A percentile compares a stretch with the other conserved stretches of the same genome.
These are phyloP conservation scores for Ampelomyces quisqualis DNA, from an alignment of 2,329 filamentous ascomycete genomes.

Conservation along the genomic window DNA sequence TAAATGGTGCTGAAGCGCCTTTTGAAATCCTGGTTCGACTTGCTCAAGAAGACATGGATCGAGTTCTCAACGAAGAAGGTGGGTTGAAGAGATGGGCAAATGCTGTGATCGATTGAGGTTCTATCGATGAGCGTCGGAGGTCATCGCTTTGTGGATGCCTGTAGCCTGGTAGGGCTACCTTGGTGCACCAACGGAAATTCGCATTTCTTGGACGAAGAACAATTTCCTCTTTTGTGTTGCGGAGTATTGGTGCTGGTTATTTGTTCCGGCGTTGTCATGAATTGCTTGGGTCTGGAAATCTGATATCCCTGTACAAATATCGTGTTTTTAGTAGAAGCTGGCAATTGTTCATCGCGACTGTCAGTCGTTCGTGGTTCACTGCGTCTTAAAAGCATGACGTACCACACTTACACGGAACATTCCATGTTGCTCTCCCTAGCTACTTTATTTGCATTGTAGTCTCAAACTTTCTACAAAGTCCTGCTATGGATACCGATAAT, in stretches of 20 bases:
- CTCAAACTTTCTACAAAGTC: neutral
- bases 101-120: constrained; percentile 29
- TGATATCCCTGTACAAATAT: constrained; percentile 44
- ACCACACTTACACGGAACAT: neutral
- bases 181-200: constrained; percentile 15
- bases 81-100: constrained; percentile 35
- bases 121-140: neutral
- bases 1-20: constrained; percentile 30
- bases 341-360: too few species aligned
- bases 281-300: constrained; percentile 26
- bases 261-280: constrained; percentile 15
- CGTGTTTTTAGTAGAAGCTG: too few species aligned
- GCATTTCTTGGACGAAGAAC: constrained; percentile 12
- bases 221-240: constrained; percentile 6
- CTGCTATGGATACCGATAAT: constrained; percentile 8
- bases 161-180: constrained; percentile 9
- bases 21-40: constrained; percentile 41
- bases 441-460: neutral
- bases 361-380: too few species aligned
- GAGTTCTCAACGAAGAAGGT: constrained; percentile 29
- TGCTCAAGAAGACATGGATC: constrained; percentile 37
- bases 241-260: constrained; percentile 21
- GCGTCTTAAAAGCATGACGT: neutral
- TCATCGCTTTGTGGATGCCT: constrained; percentile 6
- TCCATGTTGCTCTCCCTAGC: too few species aligned